Base-by-base conservation (phyloP, 345 rosid genomes). In the Citrus australasica region DNA sequence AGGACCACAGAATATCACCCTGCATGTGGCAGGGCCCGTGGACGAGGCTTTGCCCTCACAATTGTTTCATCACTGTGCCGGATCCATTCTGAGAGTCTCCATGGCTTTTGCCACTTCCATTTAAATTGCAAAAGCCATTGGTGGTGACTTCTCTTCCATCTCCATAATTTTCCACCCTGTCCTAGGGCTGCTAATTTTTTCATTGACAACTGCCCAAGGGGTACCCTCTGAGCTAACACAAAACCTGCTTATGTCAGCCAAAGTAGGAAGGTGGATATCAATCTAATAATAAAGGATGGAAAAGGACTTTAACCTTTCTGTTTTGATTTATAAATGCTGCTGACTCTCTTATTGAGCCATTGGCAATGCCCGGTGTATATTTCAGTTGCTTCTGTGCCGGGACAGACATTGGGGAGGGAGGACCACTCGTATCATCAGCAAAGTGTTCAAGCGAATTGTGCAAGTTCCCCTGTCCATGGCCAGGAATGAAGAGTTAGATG, bases 41-140 rank as follows among this genome's bases (percentile, higher is more conserved):
- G 87, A 59, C 95, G 97, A 21, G 92, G 91, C 84, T 83, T 92
- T 51, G 93, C 78, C 84, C 90, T 90, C 60, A 86, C 86, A 48
- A 96, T 84, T 35, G 91, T 89, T 83, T 90, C 95, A 53, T 96
- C 99, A 79, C 95, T 92, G 79, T 90, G 97, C 81, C 93, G 88
- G 67, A 96, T 96, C 92, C 84, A 86, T 84, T 94, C 99, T 25
- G 99, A 96, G 75, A 96, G 92, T 84, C 92, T 92, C 99, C 99
- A 96, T 65, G 99, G 99, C 85, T 96, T 96, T 85, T 96, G 99
- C 99, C 99, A 96, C 85, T 96, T 96, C 97, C 97, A 96, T 83
- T 96, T 96, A 89, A 92, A 96, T 75, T 96, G 99, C 83, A 96
- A 82, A 56, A 90, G 93, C 98, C 99, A 96, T 69, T 91, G 97